phyloP scores from a whole-genome alignment of 257 asterid genomes.

The Solanum pennellii region DNA sequence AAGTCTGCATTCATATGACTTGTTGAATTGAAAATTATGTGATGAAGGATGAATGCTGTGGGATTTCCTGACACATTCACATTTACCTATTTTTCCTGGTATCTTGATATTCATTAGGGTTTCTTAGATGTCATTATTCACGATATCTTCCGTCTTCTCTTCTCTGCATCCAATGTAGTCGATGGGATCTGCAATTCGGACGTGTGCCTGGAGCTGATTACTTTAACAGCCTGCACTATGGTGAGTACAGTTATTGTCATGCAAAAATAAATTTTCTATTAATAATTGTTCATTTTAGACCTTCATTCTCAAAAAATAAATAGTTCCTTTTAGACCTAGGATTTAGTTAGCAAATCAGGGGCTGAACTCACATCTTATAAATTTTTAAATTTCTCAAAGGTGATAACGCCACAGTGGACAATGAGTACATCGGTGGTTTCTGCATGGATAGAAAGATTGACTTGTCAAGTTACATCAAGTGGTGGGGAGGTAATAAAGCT shows the following conservation, averaged over 20 bases:
- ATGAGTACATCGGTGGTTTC: slow-evolving; percentile 53
- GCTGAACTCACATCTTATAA: slow-evolving; percentile 2
- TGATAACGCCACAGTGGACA: slow-evolving; percentile 51
- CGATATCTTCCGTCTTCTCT: background rate
- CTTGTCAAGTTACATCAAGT: slow-evolving; percentile 77
- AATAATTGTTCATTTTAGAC: background rate
- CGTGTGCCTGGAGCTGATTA: slow-evolving; percentile 53
- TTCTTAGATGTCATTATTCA: background rate
- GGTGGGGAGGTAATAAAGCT: slow-evolving; percentile 83
- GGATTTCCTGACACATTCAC: background rate
- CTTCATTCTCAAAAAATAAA: background rate
- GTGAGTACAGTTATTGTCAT: slow-evolving; percentile 26
- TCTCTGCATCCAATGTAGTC: slow-evolving; percentile 27
- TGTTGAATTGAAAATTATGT: background rate
- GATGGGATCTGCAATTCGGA: slow-evolving; percentile 81
- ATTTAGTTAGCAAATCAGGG: background rate
- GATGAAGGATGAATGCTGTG: background rate
- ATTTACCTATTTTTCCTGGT: background rate
- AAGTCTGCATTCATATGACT: background rate
- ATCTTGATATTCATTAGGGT: background rate
- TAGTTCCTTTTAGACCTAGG: background rate
- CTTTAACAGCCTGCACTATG: slow-evolving; percentile 46
- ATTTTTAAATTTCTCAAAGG: slow-evolving; percentile 27
- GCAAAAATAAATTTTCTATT: background rate
- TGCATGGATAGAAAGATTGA: slow-evolving; percentile 77